Evolutionary conservation across 805 yeast species (phyloP), one percentile per base, ranked within the genome.

Genomic region (Kuraishia piskuri): DNA sequence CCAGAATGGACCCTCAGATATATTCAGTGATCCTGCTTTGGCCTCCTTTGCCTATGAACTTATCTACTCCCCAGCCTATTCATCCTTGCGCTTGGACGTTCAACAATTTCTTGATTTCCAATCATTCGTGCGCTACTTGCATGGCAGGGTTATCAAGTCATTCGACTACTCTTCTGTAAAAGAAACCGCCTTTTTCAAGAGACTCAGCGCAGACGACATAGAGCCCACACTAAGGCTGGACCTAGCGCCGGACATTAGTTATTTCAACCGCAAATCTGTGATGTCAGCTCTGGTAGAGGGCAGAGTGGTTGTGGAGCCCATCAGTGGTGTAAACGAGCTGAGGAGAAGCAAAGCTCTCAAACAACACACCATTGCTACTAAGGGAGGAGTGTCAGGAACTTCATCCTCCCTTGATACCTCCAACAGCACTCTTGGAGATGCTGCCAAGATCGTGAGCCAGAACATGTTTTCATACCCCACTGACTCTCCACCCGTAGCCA

Each of bases 261-360:
- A 83, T 80, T 76, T 84, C 54, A 80, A 75, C 51, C 77, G 80
- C 56, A 76, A 87, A 53, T 70, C 82, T 12, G 76, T 91, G 53
- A 73, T 90, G 74, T 68, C 75, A 49, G 77, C 84, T 19, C 75
- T 92, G 57, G 78, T 87, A 31, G 97, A 90, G 51, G 95, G 95
- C 2, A 76, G 86, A 48, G 90, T 89, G 5, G 75, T 82, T 2
- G 83, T 92, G 45, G 96, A 90, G 67, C 99, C 99, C 0, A 79
- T 91, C 8, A 81, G 89, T 51, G 91, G 92, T 0, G 77, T 86
- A 46, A 90, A 91, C 61, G 95, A 88, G 66, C 79, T 81, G 1
- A 86, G 85, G 70, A 80, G 83, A 60, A 60, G 72, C 37, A 37
- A 68, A 2, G 44, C 57, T 23, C 53, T 46, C 20, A 48, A 31